Conservation (phyloP, 176 grass and related monocot species). For the Tillandsia leiboldiana region DNA sequence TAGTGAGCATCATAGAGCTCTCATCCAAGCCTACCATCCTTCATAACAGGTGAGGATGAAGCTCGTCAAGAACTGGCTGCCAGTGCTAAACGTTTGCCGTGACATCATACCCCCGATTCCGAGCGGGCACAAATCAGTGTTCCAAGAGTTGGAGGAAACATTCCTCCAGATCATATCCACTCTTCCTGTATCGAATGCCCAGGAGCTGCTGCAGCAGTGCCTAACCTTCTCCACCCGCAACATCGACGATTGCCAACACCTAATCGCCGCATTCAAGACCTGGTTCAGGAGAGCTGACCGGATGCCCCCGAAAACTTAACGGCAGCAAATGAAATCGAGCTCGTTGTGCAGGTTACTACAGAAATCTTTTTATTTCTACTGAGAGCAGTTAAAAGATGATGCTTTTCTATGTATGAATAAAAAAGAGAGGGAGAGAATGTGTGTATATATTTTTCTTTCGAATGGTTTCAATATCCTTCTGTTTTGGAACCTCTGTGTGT, state of each 20-base stretch:
- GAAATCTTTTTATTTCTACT: too few species aligned
- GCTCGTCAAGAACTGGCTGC: slow-evolving; percentile 72
- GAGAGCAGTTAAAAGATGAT: not conserved
- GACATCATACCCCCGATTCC: slow-evolving; percentile 44
- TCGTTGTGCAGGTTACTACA: too few species aligned
- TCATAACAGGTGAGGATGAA: slow-evolving; percentile 49
- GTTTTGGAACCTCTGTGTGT: not conserved
- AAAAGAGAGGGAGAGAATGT: not conserved
- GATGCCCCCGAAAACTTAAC: too few species aligned
- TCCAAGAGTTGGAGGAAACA: slow-evolving; percentile 58
- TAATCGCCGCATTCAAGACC: slow-evolving; percentile 29
- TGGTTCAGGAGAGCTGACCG: slow-evolving; percentile 35
- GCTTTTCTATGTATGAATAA: too few species aligned
- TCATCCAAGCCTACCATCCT: not conserved
- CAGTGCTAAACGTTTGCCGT: slow-evolving; percentile 67
- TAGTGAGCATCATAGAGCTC: not conserved
- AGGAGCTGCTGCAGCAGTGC: slow-evolving; percentile 65
- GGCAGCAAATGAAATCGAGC: too few species aligned
- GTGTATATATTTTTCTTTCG: not conserved
- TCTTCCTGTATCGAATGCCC: slow-evolving; percentile 42
- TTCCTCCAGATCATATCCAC: slow-evolving; percentile 91
- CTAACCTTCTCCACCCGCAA: slow-evolving; percentile 69
- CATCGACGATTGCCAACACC: slow-evolving; percentile 28
- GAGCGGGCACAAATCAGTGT: slow-evolving; percentile 44
- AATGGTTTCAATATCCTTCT: not conserved